Conservation (phyloP, 305 asterid species). For the Plantago lanceolata region DNA sequence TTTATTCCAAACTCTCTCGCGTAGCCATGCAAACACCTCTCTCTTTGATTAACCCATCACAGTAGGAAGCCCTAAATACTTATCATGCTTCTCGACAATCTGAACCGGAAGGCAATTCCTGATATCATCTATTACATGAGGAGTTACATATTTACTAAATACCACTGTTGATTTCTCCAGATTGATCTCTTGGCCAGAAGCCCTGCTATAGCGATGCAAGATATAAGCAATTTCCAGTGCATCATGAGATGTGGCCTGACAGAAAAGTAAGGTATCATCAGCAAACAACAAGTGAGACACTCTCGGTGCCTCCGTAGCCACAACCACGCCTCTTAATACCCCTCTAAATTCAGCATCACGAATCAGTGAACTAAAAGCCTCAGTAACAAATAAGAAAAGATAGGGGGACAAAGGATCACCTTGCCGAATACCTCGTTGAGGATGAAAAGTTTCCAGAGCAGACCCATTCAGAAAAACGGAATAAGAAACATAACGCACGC, state of each 20-base stretch:
- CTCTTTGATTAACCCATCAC: no score
- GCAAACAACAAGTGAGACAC: neutral
- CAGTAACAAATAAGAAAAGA: no score
- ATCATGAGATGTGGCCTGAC: no score
- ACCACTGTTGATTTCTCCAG: no score
- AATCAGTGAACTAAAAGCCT: neutral
- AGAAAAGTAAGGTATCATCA: no score
- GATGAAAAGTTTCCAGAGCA: neutral
- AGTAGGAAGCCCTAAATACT: no score
- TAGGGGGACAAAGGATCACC: neutral
- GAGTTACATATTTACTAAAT: no score
- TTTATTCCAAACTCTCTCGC: neutral
- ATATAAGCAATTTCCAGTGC: no score
- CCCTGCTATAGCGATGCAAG: no score
- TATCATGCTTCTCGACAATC: neutral
- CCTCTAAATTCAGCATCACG: neutral
- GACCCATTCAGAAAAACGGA: neutral
- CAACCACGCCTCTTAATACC: neutral
- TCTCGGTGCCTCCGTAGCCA: neutral
- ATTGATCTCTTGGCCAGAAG: no score
- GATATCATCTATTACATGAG: neutral
- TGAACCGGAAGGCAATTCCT: neutral
- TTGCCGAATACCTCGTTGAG: neutral
- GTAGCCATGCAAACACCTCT: no score
- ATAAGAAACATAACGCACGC: neutral